Evolutionary conservation across 495 filamentous ascomycete genomes (phyloP).

Genomic region (Podospora australis): DNA sequence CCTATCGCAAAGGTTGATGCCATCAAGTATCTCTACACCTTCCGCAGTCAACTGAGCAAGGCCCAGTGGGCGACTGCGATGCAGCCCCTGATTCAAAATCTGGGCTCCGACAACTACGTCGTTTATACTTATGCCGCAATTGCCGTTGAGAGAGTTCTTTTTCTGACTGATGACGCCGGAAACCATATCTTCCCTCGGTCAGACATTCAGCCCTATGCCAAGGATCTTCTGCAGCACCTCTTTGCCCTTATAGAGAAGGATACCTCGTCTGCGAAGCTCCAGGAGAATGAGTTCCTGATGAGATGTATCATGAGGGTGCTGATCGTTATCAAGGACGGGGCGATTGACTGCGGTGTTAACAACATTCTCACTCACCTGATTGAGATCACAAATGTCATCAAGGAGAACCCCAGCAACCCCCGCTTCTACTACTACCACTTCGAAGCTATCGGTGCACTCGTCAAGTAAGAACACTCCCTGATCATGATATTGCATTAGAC

Average conservation of each 20-base stretch:
- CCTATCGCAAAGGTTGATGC: conserved; percentile 94
- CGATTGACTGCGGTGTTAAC: conserved; percentile 56
- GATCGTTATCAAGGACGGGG: conserved; percentile 83
- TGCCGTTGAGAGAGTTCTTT: conserved; percentile 82
- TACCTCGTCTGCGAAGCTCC: conserved; percentile 77
- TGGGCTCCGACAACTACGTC: conserved; percentile 82
- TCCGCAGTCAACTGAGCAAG: conserved; percentile 82
- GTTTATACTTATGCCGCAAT: conserved; percentile 97
- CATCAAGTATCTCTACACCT: conserved; percentile 93
- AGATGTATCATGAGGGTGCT: conserved; percentile 95
- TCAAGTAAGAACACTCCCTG: conserved; percentile 46
- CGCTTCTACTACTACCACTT: conserved; percentile 98
- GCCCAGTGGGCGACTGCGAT: conserved; percentile 84
- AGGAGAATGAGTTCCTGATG: conserved; percentile 99
- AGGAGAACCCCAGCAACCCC: conserved; percentile 91
- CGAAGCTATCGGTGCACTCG: conserved; percentile 90
- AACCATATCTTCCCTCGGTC: conserved; percentile 66
- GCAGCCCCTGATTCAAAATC: conserved; percentile 80
- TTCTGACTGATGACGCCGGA: conserved; percentile 63
- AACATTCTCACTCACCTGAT: conserved; percentile 69
- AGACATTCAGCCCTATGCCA: conserved; percentile 70
- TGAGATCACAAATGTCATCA: conserved; percentile 80
- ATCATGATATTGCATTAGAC: background rate
- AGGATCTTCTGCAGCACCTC: conserved; percentile 83
- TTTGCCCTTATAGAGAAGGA: conserved; percentile 84